phyloP scores from a whole-genome alignment of 805 yeast species.

The Zygotorulaspora chibaensis region DNA sequence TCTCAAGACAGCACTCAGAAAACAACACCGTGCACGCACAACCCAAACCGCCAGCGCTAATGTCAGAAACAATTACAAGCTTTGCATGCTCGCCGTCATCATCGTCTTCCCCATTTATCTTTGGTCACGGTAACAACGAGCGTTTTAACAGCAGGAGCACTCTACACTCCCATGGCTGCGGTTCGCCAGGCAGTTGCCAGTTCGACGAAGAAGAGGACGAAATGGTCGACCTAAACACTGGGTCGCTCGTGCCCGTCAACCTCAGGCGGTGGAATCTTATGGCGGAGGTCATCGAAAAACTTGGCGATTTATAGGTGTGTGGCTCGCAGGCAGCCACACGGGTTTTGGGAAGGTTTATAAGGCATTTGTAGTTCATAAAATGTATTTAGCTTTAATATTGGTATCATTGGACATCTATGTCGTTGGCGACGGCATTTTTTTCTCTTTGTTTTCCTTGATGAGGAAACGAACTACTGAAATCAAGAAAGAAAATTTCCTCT shows the following conservation, averaged over 20 bases:
- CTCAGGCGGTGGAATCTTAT: constrained; percentile 24
- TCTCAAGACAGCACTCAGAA: too few relatives aligned
- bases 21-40: too few relatives aligned
- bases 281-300: constrained; percentile 26
- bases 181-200: neutral
- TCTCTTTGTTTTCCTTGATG: neutral
- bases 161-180: neutral
- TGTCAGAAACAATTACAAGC: constrained; percentile 2
- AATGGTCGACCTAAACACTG: constrained; percentile 31
- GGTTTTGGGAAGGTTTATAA: neutral
- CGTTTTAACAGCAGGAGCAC: neutral
- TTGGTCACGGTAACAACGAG: neutral
- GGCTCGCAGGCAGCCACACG: too few relatives aligned
- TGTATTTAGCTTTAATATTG: too few relatives aligned
- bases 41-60: neutral
- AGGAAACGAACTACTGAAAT: neutral
- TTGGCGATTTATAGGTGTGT: constrained; percentile 20
- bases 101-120: neutral
- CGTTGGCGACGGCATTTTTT: neutral
- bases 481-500: neutral
- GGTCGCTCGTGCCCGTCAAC: constrained; percentile 28
- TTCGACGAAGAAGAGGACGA: constrained; percentile 27
- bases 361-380: neutral
- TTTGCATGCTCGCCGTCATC: neutral
- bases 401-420: too few relatives aligned